Conservation (phyloP, 108 stramenopile species). For the Discostella pseudostelligera region DNA sequence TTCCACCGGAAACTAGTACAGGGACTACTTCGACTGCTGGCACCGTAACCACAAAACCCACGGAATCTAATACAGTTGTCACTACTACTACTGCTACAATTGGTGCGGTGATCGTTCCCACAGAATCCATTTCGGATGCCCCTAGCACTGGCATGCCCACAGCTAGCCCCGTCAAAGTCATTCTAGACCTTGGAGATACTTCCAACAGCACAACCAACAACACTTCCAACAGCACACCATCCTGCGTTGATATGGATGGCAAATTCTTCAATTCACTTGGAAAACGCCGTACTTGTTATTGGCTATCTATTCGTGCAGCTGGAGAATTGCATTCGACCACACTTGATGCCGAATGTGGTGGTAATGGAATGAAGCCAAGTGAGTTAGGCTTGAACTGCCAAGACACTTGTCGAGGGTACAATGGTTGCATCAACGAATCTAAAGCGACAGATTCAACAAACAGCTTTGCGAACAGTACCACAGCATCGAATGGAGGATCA, state of each 20-base stretch:
- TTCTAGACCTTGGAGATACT: no score
- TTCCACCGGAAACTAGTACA: no score
- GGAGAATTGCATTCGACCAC: constrained; percentile 9
- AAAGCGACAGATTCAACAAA: background rate
- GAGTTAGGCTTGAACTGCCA: constrained; percentile 35
- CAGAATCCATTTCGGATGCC: no score
- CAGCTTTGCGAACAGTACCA: background rate
- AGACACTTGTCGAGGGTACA: constrained; percentile 30
- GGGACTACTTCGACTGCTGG: no score
- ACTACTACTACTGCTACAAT: no score
- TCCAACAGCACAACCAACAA: no score
- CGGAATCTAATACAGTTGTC: no score
- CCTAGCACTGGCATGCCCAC: no score
- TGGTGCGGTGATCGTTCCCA: no score
- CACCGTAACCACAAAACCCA: no score
- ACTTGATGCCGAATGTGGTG: constrained; percentile 33
- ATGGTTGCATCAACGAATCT: constrained; percentile 22
- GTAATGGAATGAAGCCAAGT: constrained; percentile 10
- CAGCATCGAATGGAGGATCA: background rate
- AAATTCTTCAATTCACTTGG: constrained; percentile 7
- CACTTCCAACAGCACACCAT: no score
- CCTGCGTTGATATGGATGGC: constrained; percentile 3
- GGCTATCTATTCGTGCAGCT: constrained; percentile 6
- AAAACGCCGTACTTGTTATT: constrained; percentile 18
- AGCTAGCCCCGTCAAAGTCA: no score